These are phyloP conservation scores for Clavariopsis aquatica DNA, from an alignment of 495 filamentous ascomycete species.

Conservation along the genomic window DNA sequence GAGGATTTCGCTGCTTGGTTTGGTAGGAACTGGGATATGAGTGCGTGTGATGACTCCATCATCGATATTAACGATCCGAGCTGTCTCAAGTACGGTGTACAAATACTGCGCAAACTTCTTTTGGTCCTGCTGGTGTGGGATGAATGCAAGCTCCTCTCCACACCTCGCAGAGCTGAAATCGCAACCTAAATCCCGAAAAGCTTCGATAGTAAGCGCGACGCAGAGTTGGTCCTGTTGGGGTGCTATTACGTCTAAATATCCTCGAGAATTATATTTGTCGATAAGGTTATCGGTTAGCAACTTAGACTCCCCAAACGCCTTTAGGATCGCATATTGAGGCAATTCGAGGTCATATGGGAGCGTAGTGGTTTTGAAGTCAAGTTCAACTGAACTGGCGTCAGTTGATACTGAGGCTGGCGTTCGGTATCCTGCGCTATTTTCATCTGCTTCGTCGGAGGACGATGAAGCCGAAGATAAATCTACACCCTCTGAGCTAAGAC, in stretches of 20 bases:
- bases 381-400: neutral
- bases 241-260: neutral
- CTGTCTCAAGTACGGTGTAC: slow-evolving; percentile 15
- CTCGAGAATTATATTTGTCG: neutral
- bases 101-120: slow-evolving; percentile 11
- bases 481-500: neutral
- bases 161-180: neutral
- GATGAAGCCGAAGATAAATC: neutral
- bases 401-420: neutral
- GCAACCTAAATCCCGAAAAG: slow-evolving; percentile 21
- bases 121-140: neutral
- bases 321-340: neutral
- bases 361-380: neutral
- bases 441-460: neutral
- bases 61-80: neutral
- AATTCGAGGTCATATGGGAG: neutral
- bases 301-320: slow-evolving; percentile 6
- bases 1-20: slow-evolving; percentile 1
- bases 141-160: neutral
- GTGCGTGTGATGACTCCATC: slow-evolving; percentile 6
- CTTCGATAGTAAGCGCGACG: slow-evolving; percentile 13
- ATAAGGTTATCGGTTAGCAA: neutral
- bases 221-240: neutral
- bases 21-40: neutral
- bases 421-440: neutral